Conservation (phyloP, 345 rosid genomes). For the Gynandropsis gynandra region DNA sequence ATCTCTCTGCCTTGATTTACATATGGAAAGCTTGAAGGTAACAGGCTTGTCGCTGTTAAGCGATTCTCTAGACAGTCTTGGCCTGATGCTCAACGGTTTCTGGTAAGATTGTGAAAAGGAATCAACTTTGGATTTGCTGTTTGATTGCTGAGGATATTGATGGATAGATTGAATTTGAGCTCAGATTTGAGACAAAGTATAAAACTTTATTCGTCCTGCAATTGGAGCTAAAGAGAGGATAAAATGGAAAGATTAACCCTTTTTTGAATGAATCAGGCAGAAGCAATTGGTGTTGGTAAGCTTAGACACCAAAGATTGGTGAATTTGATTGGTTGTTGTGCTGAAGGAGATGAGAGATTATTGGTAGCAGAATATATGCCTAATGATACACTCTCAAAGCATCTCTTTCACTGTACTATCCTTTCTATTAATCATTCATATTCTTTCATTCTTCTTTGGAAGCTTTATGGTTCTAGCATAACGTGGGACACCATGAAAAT, state of each 20-base stretch:
- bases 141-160: conserved; percentile 8
- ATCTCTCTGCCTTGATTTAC: too few relatives aligned
- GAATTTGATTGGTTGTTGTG: conserved; percentile 70
- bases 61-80: conserved; percentile 87
- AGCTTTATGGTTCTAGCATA: conserved; percentile 12
- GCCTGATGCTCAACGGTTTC: conserved; percentile 95
- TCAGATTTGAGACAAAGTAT: too few relatives aligned
- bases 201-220: conserved; percentile 9
- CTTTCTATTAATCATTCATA: background rate
- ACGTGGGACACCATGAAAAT: conserved; percentile 30
- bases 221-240: too few relatives aligned
- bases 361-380: conserved; percentile 80
- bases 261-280: conserved; percentile 37
- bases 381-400: conserved; percentile 70
- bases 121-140: background rate
- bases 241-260: background rate
- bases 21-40: conserved; percentile 67
- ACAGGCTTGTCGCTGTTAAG: conserved; percentile 67
- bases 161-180: background rate
- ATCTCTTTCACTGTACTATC: conserved; percentile 59
- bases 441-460: background rate
- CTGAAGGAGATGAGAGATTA: conserved; percentile 75
- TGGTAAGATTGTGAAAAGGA: conserved; percentile 32
- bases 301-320: conserved; percentile 73
- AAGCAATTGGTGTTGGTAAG: conserved; percentile 89